Evolutionary conservation across 371 early-diverging fungal species (phyloP), one percentile per base, ranked within the genome.

Genomic region (Batkoa obscura): DNA sequence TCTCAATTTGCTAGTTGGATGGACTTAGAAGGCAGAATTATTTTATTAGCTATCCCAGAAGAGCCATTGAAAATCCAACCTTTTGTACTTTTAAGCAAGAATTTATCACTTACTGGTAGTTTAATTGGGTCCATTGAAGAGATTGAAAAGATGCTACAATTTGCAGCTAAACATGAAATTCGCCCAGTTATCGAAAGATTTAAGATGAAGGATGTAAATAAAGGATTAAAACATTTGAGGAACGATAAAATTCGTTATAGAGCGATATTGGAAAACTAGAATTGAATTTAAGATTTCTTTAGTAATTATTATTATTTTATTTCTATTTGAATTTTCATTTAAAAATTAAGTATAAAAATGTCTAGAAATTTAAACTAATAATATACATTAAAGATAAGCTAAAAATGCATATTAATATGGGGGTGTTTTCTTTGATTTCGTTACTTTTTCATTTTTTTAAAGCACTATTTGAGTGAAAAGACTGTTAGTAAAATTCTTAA

Each of bases 11-110:
- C 74, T 15, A 60, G 61, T 2, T 61, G 78, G 53, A 68, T 85
- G n/a, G 71, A 73, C 15, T 59, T 63, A 23, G 63, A 62, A 37
- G 80, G 81, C 43, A 74, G 68, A 31, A 55, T 79, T 9, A 64
- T 83, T n/a, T 55, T 86, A 48, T 64, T 89, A 47, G 83, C 77
- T 17, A 6, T 80, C 0, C 87, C 88, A 2, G 80, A 83, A 57
- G 63, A 63, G 12, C 71, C 75, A 4, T 55, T 83, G 6, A 13
- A 59, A 1, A 57, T 81, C 30, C 55, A 64, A 35, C 61, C 73
- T 1, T 30, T 49, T 23, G 58, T 68, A 13, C 58, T 90, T 42
- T 60, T 83, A 33, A 3, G 13, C 23, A 56, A 67, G 41, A 66
- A 76, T 50, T 67, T 77, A 3, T 62, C 66, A 1, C 59, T 90